Base-by-base conservation (phyloP, 192 early-diverging fungal genomes). In the Rhizophagus prolifer region DNA sequence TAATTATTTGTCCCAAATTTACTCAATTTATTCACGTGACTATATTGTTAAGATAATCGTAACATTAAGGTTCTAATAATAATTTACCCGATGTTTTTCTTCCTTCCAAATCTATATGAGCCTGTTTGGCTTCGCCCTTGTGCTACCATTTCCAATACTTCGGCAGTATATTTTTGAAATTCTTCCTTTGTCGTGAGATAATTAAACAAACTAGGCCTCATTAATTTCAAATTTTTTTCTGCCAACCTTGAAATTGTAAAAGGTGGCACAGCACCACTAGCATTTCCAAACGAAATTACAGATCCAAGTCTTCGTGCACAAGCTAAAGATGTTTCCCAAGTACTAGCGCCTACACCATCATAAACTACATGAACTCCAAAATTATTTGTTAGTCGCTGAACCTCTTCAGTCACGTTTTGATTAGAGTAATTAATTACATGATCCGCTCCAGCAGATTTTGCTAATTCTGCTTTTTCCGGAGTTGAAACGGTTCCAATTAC, bases 301-400 rank as follows among this genome's bases (percentile, higher is more conserved):
- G 83, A 85, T 23, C 95, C 95, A 19, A 91, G 81, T 34, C 88
- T 84, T 14, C 90, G 83, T 59, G 91, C 73, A 26, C 85, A 90
- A 16, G 86, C 81, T 10, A 96, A 79, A 19, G 91, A 92, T 6
- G 83, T 85, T 58, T 92, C 90, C 80, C 94, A 98, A 0, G 96
- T 96, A 4, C 89, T 80, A 76, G 91, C 92, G n/a, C 97, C 97
- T n/a, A 98, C 92, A 41, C 95, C 93, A 77, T 98, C 97, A 75
- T 88, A 94, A 34, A 94, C 94, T 25, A 86, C 94, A 58, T 95
- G 87, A 21, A 92, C 92, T 21, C 95, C 95, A 62, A 90, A 79
- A 44, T 89, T 89, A 47, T 83, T 80, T 0, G 95, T 94, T 44
- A 98, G 88, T 64, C 86, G 82, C 76, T 86, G 88, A 47, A 98